A percentile compares a stretch with the other conserved stretches of the same genome.
Evolutionary conservation across 2,329 filamentous ascomycete species (phyloP).

Genomic region (Fusarium chlamydosporum): DNA sequence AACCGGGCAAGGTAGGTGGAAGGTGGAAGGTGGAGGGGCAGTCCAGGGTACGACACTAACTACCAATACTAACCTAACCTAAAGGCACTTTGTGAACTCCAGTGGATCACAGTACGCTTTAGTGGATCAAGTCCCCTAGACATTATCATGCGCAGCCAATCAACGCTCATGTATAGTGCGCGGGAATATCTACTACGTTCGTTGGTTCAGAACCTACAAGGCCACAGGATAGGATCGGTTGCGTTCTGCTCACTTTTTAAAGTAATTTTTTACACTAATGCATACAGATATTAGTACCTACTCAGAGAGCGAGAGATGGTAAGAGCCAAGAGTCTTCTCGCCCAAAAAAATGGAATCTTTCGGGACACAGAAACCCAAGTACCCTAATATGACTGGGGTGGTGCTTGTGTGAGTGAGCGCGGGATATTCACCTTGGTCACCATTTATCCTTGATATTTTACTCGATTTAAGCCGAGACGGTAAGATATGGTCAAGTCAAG

Average conservation of each 20-base stretch:
- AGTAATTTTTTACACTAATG: constrained; percentile 10
- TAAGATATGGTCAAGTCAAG: neutral
- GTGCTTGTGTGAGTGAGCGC: constrained; percentile 7
- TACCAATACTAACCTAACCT: neutral
- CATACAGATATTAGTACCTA: neutral
- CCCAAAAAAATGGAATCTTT: neutral
- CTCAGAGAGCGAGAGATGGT: neutral
- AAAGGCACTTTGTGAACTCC: constrained; percentile 34
- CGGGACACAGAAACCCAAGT: constrained; percentile 6
- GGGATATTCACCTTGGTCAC: constrained; percentile 6
- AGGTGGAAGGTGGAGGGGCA: constrained; percentile 46
- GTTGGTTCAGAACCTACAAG: constrained; percentile 2
- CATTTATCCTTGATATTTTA: neutral
- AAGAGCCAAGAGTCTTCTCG: neutral
- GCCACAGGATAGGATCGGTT: constrained; percentile 6
- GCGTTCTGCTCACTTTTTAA: constrained; percentile 1
- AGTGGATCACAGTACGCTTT: constrained; percentile 23
- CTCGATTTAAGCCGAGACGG: neutral
- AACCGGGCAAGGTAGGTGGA: constrained; percentile 36
- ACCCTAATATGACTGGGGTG: neutral
- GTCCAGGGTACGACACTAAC: constrained; percentile 17
- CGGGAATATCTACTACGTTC: constrained; percentile 17
- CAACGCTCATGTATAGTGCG: constrained; percentile 16
- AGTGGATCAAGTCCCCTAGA: constrained; percentile 24
- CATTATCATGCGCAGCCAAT: constrained; percentile 28